phyloP scores from a whole-genome alignment of 106 monocot species.

The Hemerocallis citrina region DNA sequence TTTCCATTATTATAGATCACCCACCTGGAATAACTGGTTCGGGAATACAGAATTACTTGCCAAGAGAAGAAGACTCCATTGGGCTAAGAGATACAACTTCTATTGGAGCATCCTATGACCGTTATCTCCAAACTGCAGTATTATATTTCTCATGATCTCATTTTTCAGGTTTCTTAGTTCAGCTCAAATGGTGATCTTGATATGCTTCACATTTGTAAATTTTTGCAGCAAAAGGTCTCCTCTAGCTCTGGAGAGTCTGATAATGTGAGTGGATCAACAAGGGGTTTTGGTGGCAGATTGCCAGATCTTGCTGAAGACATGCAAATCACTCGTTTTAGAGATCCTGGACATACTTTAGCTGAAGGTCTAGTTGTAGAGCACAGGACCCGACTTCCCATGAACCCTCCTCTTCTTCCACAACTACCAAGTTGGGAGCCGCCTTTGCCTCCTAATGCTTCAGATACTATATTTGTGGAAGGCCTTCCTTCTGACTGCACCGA shows the following conservation, averaged over 20 bases:
- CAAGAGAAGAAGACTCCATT: background rate
- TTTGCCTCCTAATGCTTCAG: conserved; percentile 30
- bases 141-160: background rate
- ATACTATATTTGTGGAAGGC: conserved; percentile 26
- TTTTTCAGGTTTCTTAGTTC: background rate
- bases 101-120: conserved; percentile 4
- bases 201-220: background rate
- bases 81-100: background rate
- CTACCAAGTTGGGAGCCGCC: background rate
- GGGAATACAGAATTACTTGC: background rate
- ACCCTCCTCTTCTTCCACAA: background rate
- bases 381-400: background rate
- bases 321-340: background rate
- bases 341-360: background rate
- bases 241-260: background rate
- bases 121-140: background rate
- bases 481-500: conserved; percentile 24
- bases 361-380: background rate
- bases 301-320: background rate
- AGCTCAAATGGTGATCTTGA: background rate
- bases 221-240: background rate
- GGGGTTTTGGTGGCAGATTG: background rate
- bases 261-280: background rate
- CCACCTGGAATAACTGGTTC: background rate
- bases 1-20: background rate